Evolutionary conservation across 108 stramenopile genomes (phyloP).

Genomic region (Bacterosira constricta): DNA sequence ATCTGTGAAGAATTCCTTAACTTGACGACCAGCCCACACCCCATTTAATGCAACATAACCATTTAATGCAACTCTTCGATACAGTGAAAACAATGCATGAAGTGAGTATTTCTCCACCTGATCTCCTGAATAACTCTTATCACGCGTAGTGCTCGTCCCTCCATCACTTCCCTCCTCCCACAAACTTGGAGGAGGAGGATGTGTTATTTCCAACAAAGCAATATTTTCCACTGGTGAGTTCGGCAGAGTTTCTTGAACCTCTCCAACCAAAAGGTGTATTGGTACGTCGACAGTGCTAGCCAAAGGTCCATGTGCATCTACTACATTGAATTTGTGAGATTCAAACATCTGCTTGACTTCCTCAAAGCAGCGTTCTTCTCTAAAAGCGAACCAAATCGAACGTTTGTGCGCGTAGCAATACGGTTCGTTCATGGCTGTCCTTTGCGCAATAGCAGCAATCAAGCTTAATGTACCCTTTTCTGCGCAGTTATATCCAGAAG

Average conservation of each 20-base stretch:
- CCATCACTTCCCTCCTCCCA: not conserved
- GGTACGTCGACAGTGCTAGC: not conserved
- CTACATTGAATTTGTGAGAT: slow-evolving; percentile 1
- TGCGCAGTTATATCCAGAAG: not conserved
- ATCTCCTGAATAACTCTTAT: not conserved
- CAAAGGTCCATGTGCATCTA: not conserved
- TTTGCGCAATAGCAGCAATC: not conserved
- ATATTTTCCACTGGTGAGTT: not conserved
- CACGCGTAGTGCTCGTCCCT: not conserved
- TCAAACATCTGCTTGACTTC: not conserved
- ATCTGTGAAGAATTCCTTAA: slow-evolving; percentile 8
- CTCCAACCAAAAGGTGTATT: not conserved
- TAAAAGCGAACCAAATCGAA: slow-evolving; percentile 16
- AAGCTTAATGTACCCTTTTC: not conserved
- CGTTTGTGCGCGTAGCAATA: not conserved
- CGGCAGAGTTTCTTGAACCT: not conserved
- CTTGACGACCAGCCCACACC: not conserved
- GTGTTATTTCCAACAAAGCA: not conserved
- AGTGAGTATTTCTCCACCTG: not conserved
- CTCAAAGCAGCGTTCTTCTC: slow-evolving; percentile 7
- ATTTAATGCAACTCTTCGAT: not conserved
- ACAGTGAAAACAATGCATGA: slow-evolving; percentile 5
- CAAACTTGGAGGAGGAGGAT: not conserved
- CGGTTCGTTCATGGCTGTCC: not conserved
- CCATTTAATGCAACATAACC: slow-evolving; percentile 1